phyloP scores from a whole-genome alignment of 257 asterid genomes.

The Solanum pinnatisectum region DNA sequence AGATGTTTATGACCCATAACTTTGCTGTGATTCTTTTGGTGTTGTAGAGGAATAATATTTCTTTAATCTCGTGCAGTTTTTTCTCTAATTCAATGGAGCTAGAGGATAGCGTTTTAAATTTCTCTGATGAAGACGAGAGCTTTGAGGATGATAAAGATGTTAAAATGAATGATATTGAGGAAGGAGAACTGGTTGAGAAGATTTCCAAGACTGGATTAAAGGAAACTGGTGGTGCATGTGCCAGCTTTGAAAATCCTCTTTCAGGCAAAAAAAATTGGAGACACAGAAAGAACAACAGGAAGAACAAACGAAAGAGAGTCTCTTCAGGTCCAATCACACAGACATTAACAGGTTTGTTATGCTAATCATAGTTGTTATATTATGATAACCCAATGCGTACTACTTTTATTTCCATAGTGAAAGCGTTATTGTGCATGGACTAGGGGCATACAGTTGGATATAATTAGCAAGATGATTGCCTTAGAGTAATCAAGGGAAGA shows the following conservation, averaged over 20 bases:
- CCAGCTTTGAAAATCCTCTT: conserved; percentile 23
- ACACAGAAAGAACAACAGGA: conserved; percentile 45
- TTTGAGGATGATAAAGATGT: conserved; percentile 46
- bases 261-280: conserved; percentile 16
- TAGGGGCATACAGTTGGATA: neutral
- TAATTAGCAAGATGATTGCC: neutral
- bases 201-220: conserved; percentile 27
- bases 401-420: neutral
- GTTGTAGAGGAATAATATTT: neutral
- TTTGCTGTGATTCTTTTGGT: neutral
- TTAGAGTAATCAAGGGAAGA: neutral
- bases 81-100: conserved; percentile 35
- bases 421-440: neutral
- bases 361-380: neutral
- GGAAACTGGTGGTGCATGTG: conserved; percentile 24
- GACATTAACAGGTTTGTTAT: conserved; percentile 48
- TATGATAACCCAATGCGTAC: neutral
- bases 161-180: conserved; percentile 82
- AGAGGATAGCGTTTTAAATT: conserved; percentile 44
- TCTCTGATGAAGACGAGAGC: conserved; percentile 45
- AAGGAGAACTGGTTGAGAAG: conserved; percentile 58
- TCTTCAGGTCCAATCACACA: conserved; percentile 30
- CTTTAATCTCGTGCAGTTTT: neutral
- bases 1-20: neutral
- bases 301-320: conserved; percentile 48